Conservation (phyloP, 352 stramenopile genomes). For the Phytophthora constricta region DNA sequence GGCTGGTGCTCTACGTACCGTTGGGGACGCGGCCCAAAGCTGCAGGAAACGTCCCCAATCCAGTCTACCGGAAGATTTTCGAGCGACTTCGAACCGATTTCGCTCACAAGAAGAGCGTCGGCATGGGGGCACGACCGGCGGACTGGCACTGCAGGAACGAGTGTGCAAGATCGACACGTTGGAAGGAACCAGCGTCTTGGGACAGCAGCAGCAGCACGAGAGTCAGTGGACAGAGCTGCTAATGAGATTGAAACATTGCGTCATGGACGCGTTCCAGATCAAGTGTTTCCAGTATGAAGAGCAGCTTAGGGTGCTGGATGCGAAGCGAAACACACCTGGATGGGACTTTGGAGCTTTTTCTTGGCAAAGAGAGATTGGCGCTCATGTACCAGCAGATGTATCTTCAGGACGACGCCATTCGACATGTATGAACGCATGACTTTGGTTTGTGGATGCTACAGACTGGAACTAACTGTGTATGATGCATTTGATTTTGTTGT, state of each 20-base stretch:
- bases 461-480: not conserved
- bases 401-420: slow-evolving; percentile 81
- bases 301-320: slow-evolving; percentile 64
- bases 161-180: slow-evolving; percentile 88
- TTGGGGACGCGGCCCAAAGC: slow-evolving; percentile 74
- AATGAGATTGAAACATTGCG: slow-evolving; percentile 65
- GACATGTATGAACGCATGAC: slow-evolving; percentile 81
- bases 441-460: not conserved
- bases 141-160: slow-evolving; percentile 44
- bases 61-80: slow-evolving; percentile 84
- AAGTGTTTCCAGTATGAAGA: slow-evolving; percentile 86
- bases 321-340: slow-evolving; percentile 49
- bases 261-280: slow-evolving; percentile 86
- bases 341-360: slow-evolving; percentile 88
- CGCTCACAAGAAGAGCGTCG: slow-evolving; percentile 44
- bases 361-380: slow-evolving; percentile 79
- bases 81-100: slow-evolving; percentile 76
- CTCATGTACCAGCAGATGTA: slow-evolving; percentile 89
- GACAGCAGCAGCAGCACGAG: slow-evolving; percentile 81
- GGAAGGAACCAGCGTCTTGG: slow-evolving; percentile 71
- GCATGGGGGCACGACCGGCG: slow-evolving; percentile 20
- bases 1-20: slow-evolving; percentile 87
- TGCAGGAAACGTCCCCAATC: slow-evolving; percentile 44
- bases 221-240: slow-evolving; percentile 82
- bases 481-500: slow-evolving; percentile 5